Evolutionary conservation across 2,329 filamentous ascomycete species (phyloP), one percentile per base, ranked within the genome.

Genomic region (Colletotrichum australisinense): DNA sequence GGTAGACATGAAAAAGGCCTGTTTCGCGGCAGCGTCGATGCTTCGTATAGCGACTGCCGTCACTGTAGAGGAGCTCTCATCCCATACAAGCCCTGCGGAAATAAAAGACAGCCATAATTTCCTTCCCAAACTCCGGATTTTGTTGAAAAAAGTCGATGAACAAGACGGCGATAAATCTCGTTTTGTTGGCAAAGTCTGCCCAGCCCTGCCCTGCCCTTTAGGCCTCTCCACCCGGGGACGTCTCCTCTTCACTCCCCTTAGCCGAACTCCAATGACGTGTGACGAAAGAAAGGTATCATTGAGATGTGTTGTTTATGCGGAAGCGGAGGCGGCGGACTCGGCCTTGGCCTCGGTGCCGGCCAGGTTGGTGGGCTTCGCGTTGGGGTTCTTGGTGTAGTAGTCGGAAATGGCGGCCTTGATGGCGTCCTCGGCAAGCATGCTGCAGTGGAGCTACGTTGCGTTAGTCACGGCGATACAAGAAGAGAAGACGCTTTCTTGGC

Each of bases 361-460:
- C 12, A 98, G 89, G 80, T 95, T 91, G 52, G 95, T 97, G 70
- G 88, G 81, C 79, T 90, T 90, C 62, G 80, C 91, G 75, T 93
- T 91, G 72, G 94, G 94, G 86, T 97, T 97, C 89, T 96, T 97
- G 82, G 91, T 94, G 86, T 97, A 94, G 87, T 97, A 97, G 82
- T 97, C 95, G 72, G 91, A 93, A 80, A 97, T 97, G 78, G 94
- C 94, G 59, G 93, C 94, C 85, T 97, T 96, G 88, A 97, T 97
- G 76, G 94, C 94, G 81, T 97, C 94, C 83, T 97, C 94, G 28
- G 94, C 94, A 76, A 97, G 90, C 93, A 97, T 97, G 66, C 93
- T 96, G 88, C 94, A 97, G 85, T 97, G 94, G 57, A 97, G 93
- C 95, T 77, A 65, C 3, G n/a, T 66, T 60, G 56, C 38, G 74